A percentile compares a stretch with the other conserved stretches of the same genome.
phyloP scores from a whole-genome alignment of 2,329 filamentous ascomycete species.

The Fusarium abutilonis region DNA sequence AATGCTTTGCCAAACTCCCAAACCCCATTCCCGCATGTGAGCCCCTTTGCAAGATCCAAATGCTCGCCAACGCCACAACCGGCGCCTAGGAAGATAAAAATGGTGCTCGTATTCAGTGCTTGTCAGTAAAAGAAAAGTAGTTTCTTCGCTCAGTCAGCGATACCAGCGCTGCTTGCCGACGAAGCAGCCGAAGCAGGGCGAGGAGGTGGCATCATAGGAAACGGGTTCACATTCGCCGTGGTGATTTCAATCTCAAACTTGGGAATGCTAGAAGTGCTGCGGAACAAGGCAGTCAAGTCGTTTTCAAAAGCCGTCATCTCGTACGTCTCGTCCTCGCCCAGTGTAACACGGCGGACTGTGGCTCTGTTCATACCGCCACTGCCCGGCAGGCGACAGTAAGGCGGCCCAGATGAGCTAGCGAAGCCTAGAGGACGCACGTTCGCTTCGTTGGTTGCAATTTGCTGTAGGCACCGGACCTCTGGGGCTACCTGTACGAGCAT shows the following conservation, averaged over 20 bases:
- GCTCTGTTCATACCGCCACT: slow-evolving; percentile 19
- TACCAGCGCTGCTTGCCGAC: slow-evolving; percentile 19
- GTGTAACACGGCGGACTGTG: slow-evolving; percentile 37
- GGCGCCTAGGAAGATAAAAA: background rate
- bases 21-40: background rate
- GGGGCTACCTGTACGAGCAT: slow-evolving; percentile 45
- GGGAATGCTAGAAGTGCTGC: slow-evolving; percentile 30
- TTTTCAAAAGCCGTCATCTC: slow-evolving; percentile 43
- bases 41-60: background rate
- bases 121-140: background rate
- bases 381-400: slow-evolving; percentile 8
- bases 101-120: background rate
- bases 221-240: slow-evolving; percentile 6
- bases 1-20: slow-evolving; percentile 9
- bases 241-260: slow-evolving; percentile 40
- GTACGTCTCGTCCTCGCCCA: slow-evolving; percentile 38
- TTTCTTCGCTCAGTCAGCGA: slow-evolving; percentile 10
- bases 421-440: slow-evolving; percentile 29
- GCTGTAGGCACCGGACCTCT: slow-evolving; percentile 49
- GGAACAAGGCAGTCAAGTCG: slow-evolving; percentile 41
- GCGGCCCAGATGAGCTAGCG: slow-evolving; percentile 1
- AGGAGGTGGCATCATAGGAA: slow-evolving; percentile 28
- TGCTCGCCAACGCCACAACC: background rate
- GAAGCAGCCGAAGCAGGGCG: slow-evolving; percentile 31
- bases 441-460: slow-evolving; percentile 37